Base-by-base conservation (phyloP, 1,284 basidiomycete genomes). In the Exsudoporus floridanus region DNA sequence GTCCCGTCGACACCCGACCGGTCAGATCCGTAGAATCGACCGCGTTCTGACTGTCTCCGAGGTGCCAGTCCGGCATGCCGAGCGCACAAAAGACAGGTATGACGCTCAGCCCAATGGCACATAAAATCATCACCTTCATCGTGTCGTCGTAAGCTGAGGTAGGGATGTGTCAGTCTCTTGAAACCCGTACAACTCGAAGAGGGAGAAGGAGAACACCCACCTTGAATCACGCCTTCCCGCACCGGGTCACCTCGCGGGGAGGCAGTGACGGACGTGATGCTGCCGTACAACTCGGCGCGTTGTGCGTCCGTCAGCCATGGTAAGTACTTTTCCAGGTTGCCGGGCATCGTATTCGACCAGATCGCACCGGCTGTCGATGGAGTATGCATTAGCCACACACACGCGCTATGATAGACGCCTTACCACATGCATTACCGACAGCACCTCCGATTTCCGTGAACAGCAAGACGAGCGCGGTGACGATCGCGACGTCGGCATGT, bases 381-480 rank as follows among this genome's bases (percentile, higher is more conserved):
- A 9, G 27, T 10, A 7, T 6, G 16, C 5, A 9, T 54, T 25
- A 53, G 41, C 35, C 13, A 38, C 28, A 4, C 37, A 41, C 28
- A 30, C 28, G 28, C 5, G 13, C 13, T 30, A 34, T 34, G 47
- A 46, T n/a, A 7, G 28, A 10, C 63, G 72, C 77, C 9, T 52
- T 52, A 82, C 80, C 79, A 44, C 86, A 76, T 7, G 86, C 86
- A 25, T 75, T 79, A n/a, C 90, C 88, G 18, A 89, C 77, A 1
- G 82, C 81, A 18, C 84, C 84, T 41, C 90, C 90, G 55, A 91
- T 84, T 68, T 93, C 90, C 10, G 88, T 86, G 61, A 90, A 79
- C 35, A 94, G 78, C 31, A 94, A 75, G 14, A 93, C 83, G 56
- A 93, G 76, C 1, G 92, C 92, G 5, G 88, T 94, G 49, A 88